Evolutionary conservation across 495 filamentous ascomycete genomes (phyloP).

Genomic region (Hyaloscypha variabilis): DNA sequence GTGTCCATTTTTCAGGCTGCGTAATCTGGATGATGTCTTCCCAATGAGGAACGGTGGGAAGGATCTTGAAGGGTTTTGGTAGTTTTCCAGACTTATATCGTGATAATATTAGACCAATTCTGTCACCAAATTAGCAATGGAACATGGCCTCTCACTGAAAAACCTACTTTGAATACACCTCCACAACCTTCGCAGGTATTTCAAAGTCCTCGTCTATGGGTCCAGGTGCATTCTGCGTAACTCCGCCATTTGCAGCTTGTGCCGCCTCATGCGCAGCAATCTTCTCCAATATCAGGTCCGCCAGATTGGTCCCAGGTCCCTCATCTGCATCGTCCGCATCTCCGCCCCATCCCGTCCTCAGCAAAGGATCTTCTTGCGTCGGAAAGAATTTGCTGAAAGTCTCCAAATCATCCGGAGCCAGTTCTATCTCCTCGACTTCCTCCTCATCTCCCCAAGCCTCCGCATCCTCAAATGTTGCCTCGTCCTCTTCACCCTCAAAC

Average conservation of each 20-base stretch:
- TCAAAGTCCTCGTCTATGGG: constrained; percentile 79
- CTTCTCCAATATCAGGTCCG: constrained; percentile 89
- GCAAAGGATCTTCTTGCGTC: constrained; percentile 52
- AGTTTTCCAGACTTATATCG: constrained; percentile 93
- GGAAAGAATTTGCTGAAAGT: constrained; percentile 91
- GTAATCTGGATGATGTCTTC: constrained; percentile 84
- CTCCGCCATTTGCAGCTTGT: constrained; percentile 47
- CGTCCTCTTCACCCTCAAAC: constrained; percentile 49
- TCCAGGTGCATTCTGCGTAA: constrained; percentile 27
- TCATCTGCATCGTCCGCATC: constrained; percentile 45
- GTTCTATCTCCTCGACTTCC: constrained; percentile 73
- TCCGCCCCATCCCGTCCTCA: constrained; percentile 52
- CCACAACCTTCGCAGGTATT: constrained; percentile 86
- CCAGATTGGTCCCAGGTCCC: constrained; percentile 69
- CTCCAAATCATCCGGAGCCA: constrained; percentile 87
- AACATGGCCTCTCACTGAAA: constrained; percentile 1
- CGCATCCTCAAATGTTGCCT: constrained; percentile 58
- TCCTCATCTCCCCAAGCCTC: constrained; percentile 63
- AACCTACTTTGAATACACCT: constrained; percentile 86
- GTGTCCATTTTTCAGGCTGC: constrained; percentile 81
- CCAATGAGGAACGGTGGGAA: constrained; percentile 90
- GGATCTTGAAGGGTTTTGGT: constrained; percentile 96
- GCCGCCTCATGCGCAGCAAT: constrained; percentile 90
- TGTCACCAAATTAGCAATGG: constrained; percentile 35
- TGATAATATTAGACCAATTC: constrained; percentile 84